Conservation (phyloP, 2,329 filamentous ascomycete genomes). For the Hansfordia pulvinata region DNA sequence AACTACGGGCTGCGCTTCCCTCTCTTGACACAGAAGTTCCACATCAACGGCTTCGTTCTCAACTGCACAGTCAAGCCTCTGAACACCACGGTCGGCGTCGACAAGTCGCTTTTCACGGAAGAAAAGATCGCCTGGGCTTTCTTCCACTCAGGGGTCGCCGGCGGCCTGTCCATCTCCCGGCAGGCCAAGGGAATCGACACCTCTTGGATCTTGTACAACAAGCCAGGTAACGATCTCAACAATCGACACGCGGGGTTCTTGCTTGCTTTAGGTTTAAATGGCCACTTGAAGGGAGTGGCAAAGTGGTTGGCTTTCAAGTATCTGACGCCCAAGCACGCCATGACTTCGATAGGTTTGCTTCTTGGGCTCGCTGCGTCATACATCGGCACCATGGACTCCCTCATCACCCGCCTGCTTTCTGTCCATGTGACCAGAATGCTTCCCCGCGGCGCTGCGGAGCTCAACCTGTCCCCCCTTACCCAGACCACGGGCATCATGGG, state of each 20-base stretch:
- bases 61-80: conserved; percentile 85
- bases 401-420: conserved; percentile 84
- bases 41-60: conserved; percentile 80
- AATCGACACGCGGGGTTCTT: conserved; percentile 95
- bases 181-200: conserved; percentile 90
- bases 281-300: conserved; percentile 83
- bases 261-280: conserved; percentile 81
- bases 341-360: conserved; percentile 95
- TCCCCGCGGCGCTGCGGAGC: conserved; percentile 78
- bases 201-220: conserved; percentile 98
- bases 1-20: conserved; percentile 82
- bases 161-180: conserved; percentile 79
- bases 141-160: conserved; percentile 93
- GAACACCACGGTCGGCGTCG: conserved; percentile 86
- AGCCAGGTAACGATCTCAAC: conserved; percentile 71
- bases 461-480: conserved; percentile 84
- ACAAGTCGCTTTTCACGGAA: conserved; percentile 76
- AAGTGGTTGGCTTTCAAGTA: conserved; percentile 99
- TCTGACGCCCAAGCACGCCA: conserved; percentile 95
- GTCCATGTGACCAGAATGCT: conserved; percentile 95
- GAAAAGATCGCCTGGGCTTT: conserved; percentile 98
- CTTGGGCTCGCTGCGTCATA: conserved; percentile 88
- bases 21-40: conserved; percentile 82
- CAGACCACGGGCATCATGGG: conserved; percentile 97
- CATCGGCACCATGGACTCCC: conserved; percentile 90